phyloP scores from a whole-genome alignment of 148 eudicot species.

The Rhododendron henanense region DNA sequence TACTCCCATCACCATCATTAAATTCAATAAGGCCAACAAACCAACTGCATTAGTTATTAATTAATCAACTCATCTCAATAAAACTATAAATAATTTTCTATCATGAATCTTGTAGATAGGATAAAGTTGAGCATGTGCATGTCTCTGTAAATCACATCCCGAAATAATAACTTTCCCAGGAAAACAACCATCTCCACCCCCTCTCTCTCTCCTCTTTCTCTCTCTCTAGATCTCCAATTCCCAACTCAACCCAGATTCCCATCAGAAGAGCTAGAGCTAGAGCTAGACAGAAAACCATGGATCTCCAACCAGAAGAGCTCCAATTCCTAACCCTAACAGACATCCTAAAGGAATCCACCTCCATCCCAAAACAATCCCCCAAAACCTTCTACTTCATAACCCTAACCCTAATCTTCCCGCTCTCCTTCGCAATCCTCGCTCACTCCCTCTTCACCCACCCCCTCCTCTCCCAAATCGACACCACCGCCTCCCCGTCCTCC shows the following conservation, averaged over 20 bases:
- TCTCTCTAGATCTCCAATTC: neutral
- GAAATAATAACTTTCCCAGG: neutral
- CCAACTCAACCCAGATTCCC: neutral
- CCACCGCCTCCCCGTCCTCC: conserved; percentile 28
- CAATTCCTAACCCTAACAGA: conserved; percentile 54
- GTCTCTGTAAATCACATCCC: neutral
- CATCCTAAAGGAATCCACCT: conserved; percentile 59
- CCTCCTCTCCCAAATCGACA: conserved; percentile 50
- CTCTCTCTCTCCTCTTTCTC: neutral
- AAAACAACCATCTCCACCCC: neutral
- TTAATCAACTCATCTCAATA: neutral
- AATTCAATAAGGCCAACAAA: neutral
- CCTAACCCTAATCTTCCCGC: conserved; percentile 80
- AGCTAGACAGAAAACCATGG: conserved; percentile 37
- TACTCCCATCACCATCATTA: no score
- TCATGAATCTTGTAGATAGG: neutral
- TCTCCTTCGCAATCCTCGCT: conserved; percentile 89
- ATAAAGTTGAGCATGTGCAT: neutral
- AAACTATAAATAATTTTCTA: no score
- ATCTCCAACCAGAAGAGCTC: conserved; percentile 78
- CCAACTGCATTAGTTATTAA: neutral
- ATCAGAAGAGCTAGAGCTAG: neutral
- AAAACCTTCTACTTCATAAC: conserved; percentile 80
- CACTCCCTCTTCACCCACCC: conserved; percentile 94
- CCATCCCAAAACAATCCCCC: conserved; percentile 73